Conservation (phyloP, 2,329 filamentous ascomycete species). For the Purpureocillium lavendulum region DNA sequence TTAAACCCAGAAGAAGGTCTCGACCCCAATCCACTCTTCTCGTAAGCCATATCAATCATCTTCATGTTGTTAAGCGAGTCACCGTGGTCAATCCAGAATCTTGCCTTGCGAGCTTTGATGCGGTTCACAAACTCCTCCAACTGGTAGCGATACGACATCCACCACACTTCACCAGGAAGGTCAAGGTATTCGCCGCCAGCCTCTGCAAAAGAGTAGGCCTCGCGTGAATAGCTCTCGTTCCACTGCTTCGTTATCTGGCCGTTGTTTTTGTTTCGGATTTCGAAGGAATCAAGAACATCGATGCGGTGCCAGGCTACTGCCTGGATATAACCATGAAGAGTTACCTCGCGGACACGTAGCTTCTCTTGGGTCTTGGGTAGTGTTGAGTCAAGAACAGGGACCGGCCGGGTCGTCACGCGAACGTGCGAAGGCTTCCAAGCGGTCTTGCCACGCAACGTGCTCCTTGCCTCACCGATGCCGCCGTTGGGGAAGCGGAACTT, state of each 20-base stretch:
- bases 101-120: constrained; percentile 27
- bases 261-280: constrained; percentile 15
- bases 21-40: constrained; percentile 19
- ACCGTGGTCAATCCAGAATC: constrained; percentile 29
- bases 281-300: constrained; percentile 12
- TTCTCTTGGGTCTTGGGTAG: too few species aligned
- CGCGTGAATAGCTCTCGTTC: constrained; percentile 17
- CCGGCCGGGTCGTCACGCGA: constrained; percentile 3
- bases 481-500: constrained; percentile 31
- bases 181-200: constrained; percentile 13
- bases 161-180: constrained; percentile 24
- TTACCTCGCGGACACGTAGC: too few species aligned
- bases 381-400: constrained; percentile 9
- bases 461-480: constrained; percentile 21
- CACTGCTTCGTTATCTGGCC: constrained; percentile 10
- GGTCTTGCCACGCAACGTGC: constrained; percentile 13
- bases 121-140: constrained; percentile 40
- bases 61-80: constrained; percentile 35
- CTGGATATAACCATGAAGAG: too few species aligned
- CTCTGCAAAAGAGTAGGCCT: constrained; percentile 26
- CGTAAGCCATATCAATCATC: constrained; percentile 38
- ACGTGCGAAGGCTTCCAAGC: constrained; percentile 10
- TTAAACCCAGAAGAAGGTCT: constrained; percentile 2
- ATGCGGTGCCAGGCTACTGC: constrained; percentile 4
- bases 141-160: constrained; percentile 36